A percentile compares a stretch with the other conserved stretches of the same genome.
phyloP scores from a whole-genome alignment of 495 filamentous ascomycete species.

The Podospora comata region DNA sequence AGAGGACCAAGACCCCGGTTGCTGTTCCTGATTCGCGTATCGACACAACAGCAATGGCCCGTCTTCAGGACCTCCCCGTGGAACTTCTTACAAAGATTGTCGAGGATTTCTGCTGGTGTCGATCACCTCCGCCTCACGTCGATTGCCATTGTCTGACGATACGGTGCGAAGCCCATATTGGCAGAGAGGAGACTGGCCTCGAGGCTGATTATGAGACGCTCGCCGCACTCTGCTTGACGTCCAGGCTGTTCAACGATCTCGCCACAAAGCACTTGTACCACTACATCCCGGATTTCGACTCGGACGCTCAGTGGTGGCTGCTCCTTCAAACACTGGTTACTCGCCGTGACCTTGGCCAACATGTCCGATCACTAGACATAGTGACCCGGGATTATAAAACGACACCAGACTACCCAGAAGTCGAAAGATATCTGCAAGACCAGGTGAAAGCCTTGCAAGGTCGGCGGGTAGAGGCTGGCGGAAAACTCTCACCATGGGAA shows the following conservation, averaged over 20 bases:
- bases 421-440: too few species aligned
- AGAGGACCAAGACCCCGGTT: too few species aligned
- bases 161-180: not conserved
- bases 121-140: not conserved
- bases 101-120: not conserved
- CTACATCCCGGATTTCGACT: not conserved
- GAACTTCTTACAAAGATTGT: not conserved
- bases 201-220: not conserved
- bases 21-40: too few species aligned
- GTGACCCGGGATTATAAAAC: too few species aligned
- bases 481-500: too few species aligned
- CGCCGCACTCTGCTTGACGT: not conserved
- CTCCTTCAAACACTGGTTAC: not conserved
- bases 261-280: slow-evolving; percentile 2
- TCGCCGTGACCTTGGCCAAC: not conserved
- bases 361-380: not conserved
- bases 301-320: not conserved
- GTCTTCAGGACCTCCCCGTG: not conserved
- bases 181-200: too few species aligned
- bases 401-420: not conserved
- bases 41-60: not conserved
- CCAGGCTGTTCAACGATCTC: not conserved
- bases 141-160: not conserved
- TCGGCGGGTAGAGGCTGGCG: not conserved
- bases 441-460: not conserved